Evolutionary conservation across 768 basidiomycete genomes (phyloP), one percentile per base, ranked within the genome.

Genomic region (Suillus alpinus): DNA sequence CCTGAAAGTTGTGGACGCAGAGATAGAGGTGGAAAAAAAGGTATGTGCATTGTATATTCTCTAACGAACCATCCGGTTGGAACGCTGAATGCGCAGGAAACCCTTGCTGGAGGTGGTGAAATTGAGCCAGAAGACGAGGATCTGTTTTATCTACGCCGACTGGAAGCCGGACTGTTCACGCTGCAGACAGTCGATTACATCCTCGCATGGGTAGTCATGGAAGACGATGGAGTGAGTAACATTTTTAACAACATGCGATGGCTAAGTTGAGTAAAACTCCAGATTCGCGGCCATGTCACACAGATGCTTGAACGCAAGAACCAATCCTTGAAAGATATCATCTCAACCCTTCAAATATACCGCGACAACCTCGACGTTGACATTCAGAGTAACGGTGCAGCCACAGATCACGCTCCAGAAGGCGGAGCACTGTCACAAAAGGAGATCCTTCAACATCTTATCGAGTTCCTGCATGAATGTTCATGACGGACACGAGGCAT

Each of bases 121-220:
- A 66, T 86, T 5, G 78, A 76, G 1, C 69, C 80, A 16, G 89
- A 89, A 36, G 83, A 89, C 61, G 87, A 91, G 66, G 88, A 92
- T 34, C 65, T 82, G 18, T 91, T 87, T 80, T 98, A 98, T 77
- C 77, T 97, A n/a, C 86, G 88, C 36, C 83, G 90, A 58, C 75
- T 98, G 39, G 94, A 97, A 60, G 86, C 87, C 2, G 97, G 97
- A 0, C 75, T 97, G 47, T 94, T 91, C 69, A 90, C 89, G 1
- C 74, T 98, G 8, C 96, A 98, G 68, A 94, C 88, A 18, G 84
- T 94, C 43, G 96, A 98, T 73, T 98, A 95, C 67, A 91, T 98
- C 62, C 75, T 98, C 41, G 94, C 91, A 6, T 99, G 97, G 97
- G 75, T 98, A 31, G 83, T 86, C 59, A 95, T 98, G 95, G 97